phyloP scores from a whole-genome alignment of 1,284 basidiomycete species.

The Rhodotorula mucilaginosa region DNA sequence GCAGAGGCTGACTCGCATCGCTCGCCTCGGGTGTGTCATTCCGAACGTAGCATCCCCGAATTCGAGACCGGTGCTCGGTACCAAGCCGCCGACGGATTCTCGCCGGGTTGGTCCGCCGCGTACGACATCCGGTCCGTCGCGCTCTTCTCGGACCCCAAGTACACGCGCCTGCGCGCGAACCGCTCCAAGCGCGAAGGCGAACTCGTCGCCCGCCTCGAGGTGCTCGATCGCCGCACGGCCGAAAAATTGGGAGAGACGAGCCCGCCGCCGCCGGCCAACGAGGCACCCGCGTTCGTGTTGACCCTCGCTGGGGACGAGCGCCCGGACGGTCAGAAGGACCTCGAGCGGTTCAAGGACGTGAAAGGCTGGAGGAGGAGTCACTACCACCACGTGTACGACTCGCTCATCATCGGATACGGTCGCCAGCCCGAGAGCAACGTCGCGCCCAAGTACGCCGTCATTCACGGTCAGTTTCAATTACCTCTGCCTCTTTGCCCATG shows the following conservation, averaged over 20 bases:
- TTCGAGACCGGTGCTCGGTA: constrained; percentile 46
- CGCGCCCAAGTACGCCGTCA: constrained; percentile 29
- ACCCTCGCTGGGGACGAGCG: constrained; percentile 19
- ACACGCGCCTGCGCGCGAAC: constrained; percentile 47
- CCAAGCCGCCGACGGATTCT: constrained; percentile 38
- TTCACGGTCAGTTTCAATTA: constrained; percentile 25
- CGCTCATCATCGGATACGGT: constrained; percentile 28
- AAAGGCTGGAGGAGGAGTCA: constrained; percentile 37
- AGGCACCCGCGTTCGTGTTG: constrained; percentile 29
- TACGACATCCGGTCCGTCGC: constrained; percentile 47
- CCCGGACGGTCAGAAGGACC: constrained; percentile 2
- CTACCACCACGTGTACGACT: constrained; percentile 36
- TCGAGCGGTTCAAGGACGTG: constrained; percentile 12
- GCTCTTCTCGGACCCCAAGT: constrained; percentile 46
- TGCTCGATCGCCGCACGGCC: constrained; percentile 49
- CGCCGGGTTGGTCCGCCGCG: constrained; percentile 46
- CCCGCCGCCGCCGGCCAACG: constrained; percentile 10
- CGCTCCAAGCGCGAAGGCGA: constrained; percentile 48
- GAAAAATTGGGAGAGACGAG: constrained; percentile 43
- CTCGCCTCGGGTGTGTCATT: constrained; percentile 28
- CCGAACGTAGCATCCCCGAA: constrained; percentile 43
- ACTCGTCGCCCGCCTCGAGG: constrained; percentile 46
- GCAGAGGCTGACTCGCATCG: constrained; percentile 5
- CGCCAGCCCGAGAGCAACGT: constrained; percentile 30
- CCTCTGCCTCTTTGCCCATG: neutral